These are phyloP conservation scores for Kalanchoe fedtschenkoi DNA, from an alignment of 164 flowering plant genomes.

Conservation along the genomic window DNA sequence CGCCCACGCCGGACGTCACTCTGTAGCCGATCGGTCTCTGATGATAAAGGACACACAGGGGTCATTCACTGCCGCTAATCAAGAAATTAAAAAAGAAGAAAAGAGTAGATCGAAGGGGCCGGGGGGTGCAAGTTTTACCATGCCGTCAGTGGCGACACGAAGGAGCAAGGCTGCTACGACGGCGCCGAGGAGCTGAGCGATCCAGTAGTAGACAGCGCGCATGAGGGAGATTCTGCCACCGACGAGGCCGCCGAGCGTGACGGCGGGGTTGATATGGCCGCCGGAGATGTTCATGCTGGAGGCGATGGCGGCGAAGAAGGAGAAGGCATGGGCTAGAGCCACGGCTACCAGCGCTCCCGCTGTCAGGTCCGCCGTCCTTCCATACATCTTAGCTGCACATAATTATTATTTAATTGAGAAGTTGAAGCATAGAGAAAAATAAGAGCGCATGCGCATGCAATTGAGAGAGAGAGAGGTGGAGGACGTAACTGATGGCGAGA, in stretches of 20 bases:
- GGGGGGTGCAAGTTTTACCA: constrained; percentile 17
- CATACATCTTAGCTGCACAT: constrained; percentile 5
- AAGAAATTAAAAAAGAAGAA: background rate
- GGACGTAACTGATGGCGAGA: constrained; percentile 55
- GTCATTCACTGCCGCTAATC: background rate
- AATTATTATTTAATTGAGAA: background rate
- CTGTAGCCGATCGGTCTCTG: constrained; percentile 35
- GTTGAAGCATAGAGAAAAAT: background rate
- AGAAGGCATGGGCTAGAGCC: constrained; percentile 50
- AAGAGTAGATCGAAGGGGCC: background rate
- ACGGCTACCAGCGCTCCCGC: constrained; percentile 52
- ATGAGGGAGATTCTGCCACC: constrained; percentile 52
- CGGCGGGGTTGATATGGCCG: constrained; percentile 58
- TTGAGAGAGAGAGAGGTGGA: constrained; percentile 9
- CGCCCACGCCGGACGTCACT: constrained; percentile 39
- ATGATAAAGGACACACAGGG: background rate
- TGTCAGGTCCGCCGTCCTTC: constrained; percentile 14
- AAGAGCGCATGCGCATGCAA: background rate
- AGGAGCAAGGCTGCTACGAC: constrained; percentile 43
- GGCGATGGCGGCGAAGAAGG: constrained; percentile 39
- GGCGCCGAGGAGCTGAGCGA: constrained; percentile 50
- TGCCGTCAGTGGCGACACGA: constrained; percentile 29
- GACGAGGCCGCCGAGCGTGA: constrained; percentile 45
- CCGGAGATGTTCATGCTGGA: constrained; percentile 49
- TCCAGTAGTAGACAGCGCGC: constrained; percentile 45